Evolutionary conservation across 371 early-diverging fungal genomes (phyloP).

Genomic region (Rhizopus sp.): DNA sequence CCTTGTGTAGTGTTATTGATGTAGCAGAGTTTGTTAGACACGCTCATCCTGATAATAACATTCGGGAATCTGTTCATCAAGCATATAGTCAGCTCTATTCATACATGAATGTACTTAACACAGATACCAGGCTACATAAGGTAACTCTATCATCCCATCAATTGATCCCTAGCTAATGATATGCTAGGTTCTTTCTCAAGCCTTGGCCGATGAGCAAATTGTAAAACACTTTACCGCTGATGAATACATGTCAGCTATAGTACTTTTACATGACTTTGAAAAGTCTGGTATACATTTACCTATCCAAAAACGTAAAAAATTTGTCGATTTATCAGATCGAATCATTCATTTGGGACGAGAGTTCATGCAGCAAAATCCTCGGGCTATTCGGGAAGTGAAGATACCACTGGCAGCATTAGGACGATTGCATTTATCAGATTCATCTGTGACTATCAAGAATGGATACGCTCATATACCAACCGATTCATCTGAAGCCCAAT

Average conservation of each 20-base stretch:
- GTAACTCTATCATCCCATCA: constrained; percentile 35
- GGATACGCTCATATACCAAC: constrained; percentile 53
- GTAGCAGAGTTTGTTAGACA: constrained; percentile 91
- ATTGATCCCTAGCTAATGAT: not conserved
- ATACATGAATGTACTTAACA: constrained; percentile 93
- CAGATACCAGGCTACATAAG: constrained; percentile 81
- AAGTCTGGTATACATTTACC: constrained; percentile 92
- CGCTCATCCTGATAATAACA: constrained; percentile 78
- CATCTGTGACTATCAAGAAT: constrained; percentile 22
- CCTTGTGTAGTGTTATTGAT: constrained; percentile 90
- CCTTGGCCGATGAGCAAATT: constrained; percentile 61
- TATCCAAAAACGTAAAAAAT: constrained; percentile 61
- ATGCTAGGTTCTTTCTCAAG: constrained; percentile 63
- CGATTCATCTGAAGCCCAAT: constrained; percentile 53
- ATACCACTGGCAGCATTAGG: constrained; percentile 23
- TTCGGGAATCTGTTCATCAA: constrained; percentile 76
- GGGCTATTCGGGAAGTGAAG: constrained; percentile 31
- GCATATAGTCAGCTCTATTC: constrained; percentile 77
- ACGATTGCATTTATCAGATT: constrained; percentile 26
- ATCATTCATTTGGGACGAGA: constrained; percentile 80
- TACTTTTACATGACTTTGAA: constrained; percentile 91
- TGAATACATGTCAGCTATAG: constrained; percentile 78
- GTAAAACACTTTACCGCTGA: constrained; percentile 57
- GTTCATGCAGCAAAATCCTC: constrained; percentile 64
- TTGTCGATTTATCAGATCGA: constrained; percentile 80